Evolutionary conservation across 1,139 yeast genomes (phyloP).

Genomic region (Diutina pseudorugosa): DNA sequence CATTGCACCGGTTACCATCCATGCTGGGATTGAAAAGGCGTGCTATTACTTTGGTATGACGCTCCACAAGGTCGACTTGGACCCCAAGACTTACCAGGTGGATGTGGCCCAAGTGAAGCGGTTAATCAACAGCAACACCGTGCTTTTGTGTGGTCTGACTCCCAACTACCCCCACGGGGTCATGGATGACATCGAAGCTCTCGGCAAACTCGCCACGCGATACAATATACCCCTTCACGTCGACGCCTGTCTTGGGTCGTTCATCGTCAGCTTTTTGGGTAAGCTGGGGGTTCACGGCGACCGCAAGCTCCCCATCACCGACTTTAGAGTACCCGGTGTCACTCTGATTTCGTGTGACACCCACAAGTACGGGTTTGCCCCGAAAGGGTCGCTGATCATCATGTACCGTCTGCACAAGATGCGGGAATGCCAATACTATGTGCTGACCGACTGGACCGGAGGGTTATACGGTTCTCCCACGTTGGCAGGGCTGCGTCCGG

Average conservation of each 20-base stretch:
- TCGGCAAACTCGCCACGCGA: constrained; percentile 53
- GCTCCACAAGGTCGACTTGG: constrained; percentile 69
- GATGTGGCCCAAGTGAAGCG: constrained; percentile 49
- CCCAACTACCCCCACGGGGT: constrained; percentile 97
- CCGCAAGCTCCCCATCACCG: constrained; percentile 48
- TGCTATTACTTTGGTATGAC: constrained; percentile 83
- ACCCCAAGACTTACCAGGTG: constrained; percentile 56
- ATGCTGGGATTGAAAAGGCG: constrained; percentile 94
- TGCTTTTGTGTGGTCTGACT: constrained; percentile 80
- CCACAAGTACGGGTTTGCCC: constrained; percentile 96
- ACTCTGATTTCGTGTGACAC: constrained; percentile 96
- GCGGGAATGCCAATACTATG: constrained; percentile 74
- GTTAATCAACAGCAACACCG: constrained; percentile 67
- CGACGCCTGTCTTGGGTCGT: constrained; percentile 92
- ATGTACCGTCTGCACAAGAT: constrained; percentile 66
- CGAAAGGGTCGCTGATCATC: constrained; percentile 88
- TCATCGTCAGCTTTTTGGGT: constrained; percentile 70
- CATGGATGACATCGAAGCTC: constrained; percentile 71
- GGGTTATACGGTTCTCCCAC: constrained; percentile 97
- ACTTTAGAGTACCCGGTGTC: constrained; percentile 86
- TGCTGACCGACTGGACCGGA: constrained; percentile 81
- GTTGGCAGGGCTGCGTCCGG: constrained; percentile 92
- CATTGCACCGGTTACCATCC: constrained; percentile 79
- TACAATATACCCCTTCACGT: constrained; percentile 78
- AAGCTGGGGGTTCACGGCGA: constrained; percentile 44